A percentile compares a stretch with the other conserved stretches of the same genome.
phyloP scores from a whole-genome alignment of 495 filamentous ascomycete species.

The Xylaria nigripes region DNA sequence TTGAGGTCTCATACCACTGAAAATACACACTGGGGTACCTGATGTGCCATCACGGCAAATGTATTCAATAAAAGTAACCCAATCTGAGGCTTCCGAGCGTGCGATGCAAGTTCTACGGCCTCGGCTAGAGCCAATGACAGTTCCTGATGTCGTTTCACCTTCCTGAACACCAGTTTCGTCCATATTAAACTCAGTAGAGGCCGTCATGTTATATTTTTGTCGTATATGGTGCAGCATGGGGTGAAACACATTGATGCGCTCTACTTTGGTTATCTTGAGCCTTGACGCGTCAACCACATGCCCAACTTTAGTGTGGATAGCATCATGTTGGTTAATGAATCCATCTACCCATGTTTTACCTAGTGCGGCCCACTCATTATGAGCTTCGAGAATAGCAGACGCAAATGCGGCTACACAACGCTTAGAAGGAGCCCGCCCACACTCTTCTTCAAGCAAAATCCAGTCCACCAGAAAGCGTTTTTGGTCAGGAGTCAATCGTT shows the following conservation, averaged over 20 bases:
- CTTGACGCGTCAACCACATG: background rate
- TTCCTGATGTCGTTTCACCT: background rate
- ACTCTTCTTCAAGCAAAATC: background rate
- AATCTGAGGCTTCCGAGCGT: background rate
- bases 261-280: background rate
- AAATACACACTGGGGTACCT: background rate
- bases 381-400: background rate
- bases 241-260: background rate
- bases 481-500: background rate
- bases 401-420: background rate
- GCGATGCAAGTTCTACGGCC: background rate
- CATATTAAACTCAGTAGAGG: background rate
- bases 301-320: background rate
- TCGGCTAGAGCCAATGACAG: background rate
- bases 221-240: background rate
- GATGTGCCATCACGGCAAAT: background rate
- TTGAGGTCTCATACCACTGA: background rate
- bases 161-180: background rate
- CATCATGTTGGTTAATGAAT: background rate
- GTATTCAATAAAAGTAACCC: conserved; percentile 2
- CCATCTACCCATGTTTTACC: background rate
- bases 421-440: background rate
- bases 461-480: background rate
- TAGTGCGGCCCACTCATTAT: background rate
- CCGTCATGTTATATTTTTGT: background rate